Conservation (phyloP, 2,329 filamentous ascomycete species). For the Cladosporium sp. region DNA sequence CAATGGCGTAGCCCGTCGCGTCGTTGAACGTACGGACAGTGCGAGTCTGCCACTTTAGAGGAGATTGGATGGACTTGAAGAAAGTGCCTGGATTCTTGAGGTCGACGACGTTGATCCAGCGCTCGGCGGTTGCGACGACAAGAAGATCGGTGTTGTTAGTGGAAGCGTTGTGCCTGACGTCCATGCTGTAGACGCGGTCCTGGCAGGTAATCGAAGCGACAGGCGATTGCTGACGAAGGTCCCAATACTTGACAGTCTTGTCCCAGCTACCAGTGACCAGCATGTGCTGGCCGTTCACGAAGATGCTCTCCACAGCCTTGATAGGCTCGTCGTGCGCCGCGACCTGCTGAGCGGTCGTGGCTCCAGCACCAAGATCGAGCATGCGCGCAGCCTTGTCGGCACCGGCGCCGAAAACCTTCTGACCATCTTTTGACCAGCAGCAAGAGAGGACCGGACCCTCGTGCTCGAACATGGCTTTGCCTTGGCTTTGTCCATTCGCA, state of each 20-base stretch:
- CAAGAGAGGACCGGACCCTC: constrained; percentile 78
- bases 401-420: constrained; percentile 79
- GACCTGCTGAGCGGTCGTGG: constrained; percentile 56
- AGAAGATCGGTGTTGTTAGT: constrained; percentile 58
- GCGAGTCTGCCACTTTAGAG: constrained; percentile 96
- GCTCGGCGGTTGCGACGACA: constrained; percentile 88
- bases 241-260: constrained; percentile 88
- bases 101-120: constrained; percentile 94
- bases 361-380: constrained; percentile 68
- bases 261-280: constrained; percentile 92
- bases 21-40: constrained; percentile 95
- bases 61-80: constrained; percentile 95
- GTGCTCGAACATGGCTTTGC: constrained; percentile 82
- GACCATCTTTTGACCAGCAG: constrained; percentile 91
- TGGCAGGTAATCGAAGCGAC: constrained; percentile 64
- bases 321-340: constrained; percentile 83
- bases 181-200: constrained; percentile 86
- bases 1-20: constrained; percentile 86
- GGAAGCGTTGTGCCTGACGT: constrained; percentile 61
- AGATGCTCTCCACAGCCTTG: constrained; percentile 64
- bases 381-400: constrained; percentile 89
- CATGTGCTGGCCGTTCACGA: constrained; percentile 65
- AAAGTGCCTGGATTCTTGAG: constrained; percentile 82
- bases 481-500: constrained; percentile 70
- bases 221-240: constrained; percentile 63